A percentile compares a stretch with the other conserved stretches of the same genome.
These are phyloP conservation scores for Serendipita indica DNA, from an alignment of 768 basidiomycete species.

Conservation along the genomic window DNA sequence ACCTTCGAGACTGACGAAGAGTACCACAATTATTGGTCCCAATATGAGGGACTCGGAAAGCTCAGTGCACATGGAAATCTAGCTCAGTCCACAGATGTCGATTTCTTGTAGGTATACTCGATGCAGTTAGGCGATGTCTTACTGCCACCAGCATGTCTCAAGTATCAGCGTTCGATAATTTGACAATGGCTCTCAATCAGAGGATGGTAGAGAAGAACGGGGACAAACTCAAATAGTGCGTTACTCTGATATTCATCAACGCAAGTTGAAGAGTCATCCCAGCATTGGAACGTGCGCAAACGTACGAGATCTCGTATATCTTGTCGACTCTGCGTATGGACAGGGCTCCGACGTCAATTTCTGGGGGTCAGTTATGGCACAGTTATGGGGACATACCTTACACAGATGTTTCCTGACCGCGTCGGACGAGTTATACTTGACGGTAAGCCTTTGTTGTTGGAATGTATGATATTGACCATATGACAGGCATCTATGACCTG, in stretches of 20 bases:
- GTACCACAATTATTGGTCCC: background rate
- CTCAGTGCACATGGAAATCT: slow-evolving; percentile 2
- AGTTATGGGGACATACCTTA: slow-evolving; percentile 5
- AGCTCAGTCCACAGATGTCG: background rate
- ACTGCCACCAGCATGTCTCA: background rate
- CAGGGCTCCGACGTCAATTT: slow-evolving; percentile 4
- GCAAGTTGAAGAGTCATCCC: too few relatives aligned
- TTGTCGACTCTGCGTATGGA: background rate
- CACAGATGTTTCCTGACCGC: slow-evolving; percentile 12
- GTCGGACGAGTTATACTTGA: slow-evolving; percentile 11
- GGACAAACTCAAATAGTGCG: background rate
- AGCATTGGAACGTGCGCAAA: slow-evolving; percentile 1
- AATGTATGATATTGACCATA: background rate
- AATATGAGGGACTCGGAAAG: background rate
- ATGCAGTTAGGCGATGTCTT: background rate
- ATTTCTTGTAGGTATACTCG: background rate
- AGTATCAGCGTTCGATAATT: background rate
- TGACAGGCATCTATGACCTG: background rate
- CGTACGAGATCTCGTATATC: slow-evolving; percentile 7
- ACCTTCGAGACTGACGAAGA: background rate
- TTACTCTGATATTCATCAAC: background rate
- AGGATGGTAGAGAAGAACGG: background rate
- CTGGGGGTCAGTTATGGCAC: slow-evolving; percentile 10
- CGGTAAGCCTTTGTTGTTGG: background rate
- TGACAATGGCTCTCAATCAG: background rate